Conservation (phyloP, 2,329 filamentous ascomycete species). For the Fusarium sp. region DNA sequence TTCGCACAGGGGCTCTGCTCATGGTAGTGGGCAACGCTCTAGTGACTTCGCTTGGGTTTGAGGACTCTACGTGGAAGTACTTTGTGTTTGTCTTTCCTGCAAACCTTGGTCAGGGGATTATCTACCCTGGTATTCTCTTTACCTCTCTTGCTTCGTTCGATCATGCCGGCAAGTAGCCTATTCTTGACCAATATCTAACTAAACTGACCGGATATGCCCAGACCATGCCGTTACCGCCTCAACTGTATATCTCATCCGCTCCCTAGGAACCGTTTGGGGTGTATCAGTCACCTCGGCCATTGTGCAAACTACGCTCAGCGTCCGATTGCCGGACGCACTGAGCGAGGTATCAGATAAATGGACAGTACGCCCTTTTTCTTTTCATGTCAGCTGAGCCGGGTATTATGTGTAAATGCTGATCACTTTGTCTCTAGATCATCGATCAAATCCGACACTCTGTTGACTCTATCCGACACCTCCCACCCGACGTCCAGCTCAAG, state of each 20-base stretch:
- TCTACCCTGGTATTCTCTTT: conserved; percentile 70
- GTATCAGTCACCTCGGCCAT: conserved; percentile 73
- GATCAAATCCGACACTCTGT: conserved; percentile 73
- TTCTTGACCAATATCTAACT: not conserved
- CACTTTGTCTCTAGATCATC: conserved; percentile 61
- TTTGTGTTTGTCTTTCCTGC: conserved; percentile 68
- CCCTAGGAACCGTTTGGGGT: conserved; percentile 73
- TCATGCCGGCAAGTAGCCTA: conserved; percentile 62
- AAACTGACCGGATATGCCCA: conserved; percentile 41
- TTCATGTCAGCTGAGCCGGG: conserved; percentile 12
- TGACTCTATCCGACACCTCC: conserved; percentile 64
- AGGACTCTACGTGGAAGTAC: conserved; percentile 66
- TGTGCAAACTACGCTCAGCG: conserved; percentile 70
- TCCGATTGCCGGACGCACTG: conserved; percentile 65
- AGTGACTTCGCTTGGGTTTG: conserved; percentile 61
- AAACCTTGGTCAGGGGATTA: conserved; percentile 70
- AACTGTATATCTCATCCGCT: conserved; percentile 73
- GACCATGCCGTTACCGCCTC: conserved; percentile 74
- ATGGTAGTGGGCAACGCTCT: conserved; percentile 67
- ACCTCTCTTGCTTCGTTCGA: conserved; percentile 73
- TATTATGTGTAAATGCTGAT: conserved; percentile 30
- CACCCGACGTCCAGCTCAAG: conserved; percentile 66
- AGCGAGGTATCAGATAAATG: conserved; percentile 68
- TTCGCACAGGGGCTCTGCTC: conserved; percentile 62
- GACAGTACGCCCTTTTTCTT: conserved; percentile 59